Base-by-base conservation (phyloP, 352 stramenopile species). In the Pseudoperonospora humuli region DNA sequence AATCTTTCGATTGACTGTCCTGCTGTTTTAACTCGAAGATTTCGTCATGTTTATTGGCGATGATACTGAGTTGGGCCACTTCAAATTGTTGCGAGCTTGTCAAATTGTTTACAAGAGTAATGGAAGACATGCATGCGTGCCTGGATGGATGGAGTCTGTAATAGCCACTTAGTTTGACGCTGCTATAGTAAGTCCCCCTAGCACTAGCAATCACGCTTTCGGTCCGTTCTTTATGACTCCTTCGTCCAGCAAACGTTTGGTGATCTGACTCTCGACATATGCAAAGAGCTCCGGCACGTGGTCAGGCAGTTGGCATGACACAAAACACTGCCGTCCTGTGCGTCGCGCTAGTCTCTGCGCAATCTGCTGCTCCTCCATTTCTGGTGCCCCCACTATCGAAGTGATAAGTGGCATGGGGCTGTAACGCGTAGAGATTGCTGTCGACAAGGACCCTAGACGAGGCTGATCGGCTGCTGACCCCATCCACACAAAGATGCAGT, bases 301-400 rank as follows among this genome's bases (percentile, higher is more conserved):
- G 35, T 86, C 76, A 0, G 79, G 76, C 28, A 92, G 29, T 41
- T 87, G 74, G 31, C 79, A 92, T 11, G 74, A 89, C 43, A 92
- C 76, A 34, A 92, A 92, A 27, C 76, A 86, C 53, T 89, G 79
- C 1, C 67, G 64, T 1, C 63, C 67, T 5, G 79, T 84, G 24
- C 74, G 69, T 15, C 66, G 55, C 33, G 76, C 74, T 11, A 92
- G 61, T 25, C 76, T 60, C 49, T 92, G 79, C 9, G 75, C 79
- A 45, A 92, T 86, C 54, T 92, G 79, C 48, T 86, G 74, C 45
- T 89, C 79, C 38, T 84, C 69, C 62, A 84, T 79, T 55, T 87
- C 75, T 0, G 71, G 66, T 1, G 61, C 50, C 5, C 76, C 79
- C 31, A 87, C 63, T 27, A 91, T 56, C n/a, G 75, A 71, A 41